These are phyloP conservation scores for Vigna mungo DNA, from an alignment of 306 rosid species.

Conservation along the genomic window DNA sequence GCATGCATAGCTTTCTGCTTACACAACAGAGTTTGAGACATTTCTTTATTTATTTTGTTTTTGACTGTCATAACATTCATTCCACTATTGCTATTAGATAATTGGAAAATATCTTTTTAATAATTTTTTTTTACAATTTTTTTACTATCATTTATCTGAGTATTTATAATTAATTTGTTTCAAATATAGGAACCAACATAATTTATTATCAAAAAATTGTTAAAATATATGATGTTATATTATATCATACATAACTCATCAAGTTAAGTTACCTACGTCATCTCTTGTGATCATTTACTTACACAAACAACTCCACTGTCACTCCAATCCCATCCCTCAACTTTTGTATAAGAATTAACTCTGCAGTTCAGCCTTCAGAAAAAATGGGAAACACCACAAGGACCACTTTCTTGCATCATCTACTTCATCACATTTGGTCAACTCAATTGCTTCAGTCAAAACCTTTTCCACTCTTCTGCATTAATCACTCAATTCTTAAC, in stretches of 20 bases:
- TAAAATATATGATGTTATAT: too few species aligned
- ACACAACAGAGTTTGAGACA: not conserved
- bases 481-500: not conserved
- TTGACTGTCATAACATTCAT: not conserved
- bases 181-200: too few species aligned
- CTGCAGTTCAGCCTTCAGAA: not conserved
- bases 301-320: not conserved
- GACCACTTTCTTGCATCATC: conserved; percentile 45
- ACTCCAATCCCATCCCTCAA: not conserved
- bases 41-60: not conserved
- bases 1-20: not conserved
- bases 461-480: not conserved
- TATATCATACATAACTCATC: conserved; percentile 8
- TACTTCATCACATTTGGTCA: conserved; percentile 37
- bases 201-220: too few species aligned
- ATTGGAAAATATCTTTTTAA: too few species aligned
- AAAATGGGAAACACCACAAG: not conserved
- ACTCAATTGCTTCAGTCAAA: conserved; percentile 1
- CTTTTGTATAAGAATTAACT: conserved; percentile 27
- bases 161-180: too few species aligned
- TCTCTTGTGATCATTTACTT: conserved; percentile 34
- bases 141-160: too few species aligned
- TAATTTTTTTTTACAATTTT: too few species aligned
- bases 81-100: too few species aligned
- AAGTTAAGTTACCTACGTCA: conserved; percentile 47